Evolutionary conservation across 2,329 filamentous ascomycete species (phyloP), one percentile per base, ranked within the genome.

Genomic region (Cladosporium oxysporum): DNA sequence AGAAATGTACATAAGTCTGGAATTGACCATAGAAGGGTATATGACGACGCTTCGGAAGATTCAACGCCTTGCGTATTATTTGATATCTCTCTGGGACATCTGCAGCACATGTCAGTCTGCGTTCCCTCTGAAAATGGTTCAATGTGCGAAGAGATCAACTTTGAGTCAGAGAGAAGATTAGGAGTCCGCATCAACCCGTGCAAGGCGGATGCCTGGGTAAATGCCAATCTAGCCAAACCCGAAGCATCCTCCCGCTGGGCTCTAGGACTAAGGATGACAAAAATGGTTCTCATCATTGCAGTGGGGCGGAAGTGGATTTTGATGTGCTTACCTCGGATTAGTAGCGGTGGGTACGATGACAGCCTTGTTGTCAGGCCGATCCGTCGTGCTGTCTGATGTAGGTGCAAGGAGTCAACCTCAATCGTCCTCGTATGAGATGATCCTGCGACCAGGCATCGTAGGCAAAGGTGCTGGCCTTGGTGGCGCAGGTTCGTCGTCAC

Each of bases 191-290:
- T 61, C 64, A 74, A 61, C 69, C 64, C 53, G 31, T 66, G 18
- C 29, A 68, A 66, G 26, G 67, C 26, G 37, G 59, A 52, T 41
- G 69, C 60, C 61, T 73, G 73, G 71, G 66, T 75, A 69, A 70
- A 70, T 72, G 70, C 67, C 64, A 63, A 21, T 61, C 23, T 68
- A 65, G 64, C 71, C 73, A 66, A 68, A 75, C 66, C 74, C 73
- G 60, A 72, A 50, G 60, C 63, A 58, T 33, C 52, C 44, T 41
- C 63, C 58, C 66, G 65, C 53, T 28, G 60, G 66, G 71, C 69
- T 75, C 74, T 77, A 70, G 72, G 75, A 71, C 75, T 78, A 78
- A 78, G 76, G 76, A 78, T 78, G 76, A 78, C 72, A 67, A 62
- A 65, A 69, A 66, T 66, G 44, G 57, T 72, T 75, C 67, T 78